Percentiles rank a stretch among this genome's conserved stretches.
Evolutionary conservation across 176 grass and related monocot species (phyloP).

Genomic region (Zoysia pacifica): DNA sequence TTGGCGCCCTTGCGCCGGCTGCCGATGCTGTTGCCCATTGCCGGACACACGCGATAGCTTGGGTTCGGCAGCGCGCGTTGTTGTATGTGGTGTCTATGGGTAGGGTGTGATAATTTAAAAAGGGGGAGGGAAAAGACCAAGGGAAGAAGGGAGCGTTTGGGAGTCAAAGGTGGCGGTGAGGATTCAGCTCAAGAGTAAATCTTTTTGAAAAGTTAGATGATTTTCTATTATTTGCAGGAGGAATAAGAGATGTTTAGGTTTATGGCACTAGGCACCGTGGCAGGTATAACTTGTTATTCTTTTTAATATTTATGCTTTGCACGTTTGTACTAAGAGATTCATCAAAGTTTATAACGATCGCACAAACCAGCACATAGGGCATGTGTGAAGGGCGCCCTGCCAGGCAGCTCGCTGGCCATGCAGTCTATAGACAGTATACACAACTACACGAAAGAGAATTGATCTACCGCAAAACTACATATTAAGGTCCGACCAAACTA

Average conservation of each 20-base stretch:
- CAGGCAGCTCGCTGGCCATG: too few relatives aligned
- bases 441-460: not conserved
- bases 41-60: not conserved
- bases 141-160: not conserved
- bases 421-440: too few relatives aligned
- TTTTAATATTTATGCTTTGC: not conserved
- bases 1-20: constrained; percentile 63
- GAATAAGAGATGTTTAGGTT: not conserved
- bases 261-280: not conserved
- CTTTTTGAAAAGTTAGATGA: not conserved
- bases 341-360: not conserved
- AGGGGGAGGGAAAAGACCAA: constrained; percentile 15
- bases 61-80: too few relatives aligned
- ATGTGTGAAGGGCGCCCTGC: too few relatives aligned
- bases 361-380: not conserved
- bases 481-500: not conserved
- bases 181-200: constrained; percentile 7
- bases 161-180: constrained; percentile 47
- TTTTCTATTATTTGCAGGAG: not conserved
- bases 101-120: constrained; percentile 44
- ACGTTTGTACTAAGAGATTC: not conserved
- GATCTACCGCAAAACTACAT: not conserved
- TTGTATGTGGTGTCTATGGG: not conserved
- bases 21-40: constrained; percentile 80
- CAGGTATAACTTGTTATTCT: not conserved